A percentile compares a stretch with the other conserved stretches of the same genome.
These are phyloP conservation scores for Cystoderma amianthinum DNA, from an alignment of 768 basidiomycete genomes.

Conservation along the genomic window DNA sequence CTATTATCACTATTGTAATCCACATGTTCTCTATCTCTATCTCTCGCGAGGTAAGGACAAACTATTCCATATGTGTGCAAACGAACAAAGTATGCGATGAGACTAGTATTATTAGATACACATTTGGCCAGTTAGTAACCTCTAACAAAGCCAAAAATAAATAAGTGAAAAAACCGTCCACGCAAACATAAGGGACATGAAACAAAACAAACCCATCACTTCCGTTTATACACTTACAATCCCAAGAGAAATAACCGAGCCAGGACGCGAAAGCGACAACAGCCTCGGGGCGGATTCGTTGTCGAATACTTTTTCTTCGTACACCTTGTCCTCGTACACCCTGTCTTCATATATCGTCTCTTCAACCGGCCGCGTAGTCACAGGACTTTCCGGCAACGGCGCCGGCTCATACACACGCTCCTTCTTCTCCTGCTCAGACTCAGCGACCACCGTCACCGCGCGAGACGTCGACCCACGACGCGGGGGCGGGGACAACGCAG, in stretches of 20 bases:
- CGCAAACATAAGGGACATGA: too few relatives aligned
- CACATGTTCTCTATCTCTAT: too few relatives aligned
- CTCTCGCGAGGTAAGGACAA: too few relatives aligned
- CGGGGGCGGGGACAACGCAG: slow-evolving; percentile 55
- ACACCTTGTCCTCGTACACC: slow-evolving; percentile 10
- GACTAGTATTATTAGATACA: neutral
- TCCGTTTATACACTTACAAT: slow-evolving; percentile 36
- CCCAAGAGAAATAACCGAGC: slow-evolving; percentile 48
- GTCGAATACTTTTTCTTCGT: neutral
- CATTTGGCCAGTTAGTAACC: neutral
- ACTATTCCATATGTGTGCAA: too few relatives aligned
- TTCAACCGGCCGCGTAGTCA: neutral
- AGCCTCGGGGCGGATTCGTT: slow-evolving; percentile 9
- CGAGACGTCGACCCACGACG: slow-evolving; percentile 50
- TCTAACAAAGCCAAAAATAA: neutral
- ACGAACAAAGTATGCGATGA: neutral
- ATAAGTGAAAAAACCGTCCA: neutral
- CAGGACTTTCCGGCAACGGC: neutral
- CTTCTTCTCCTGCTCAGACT: neutral
- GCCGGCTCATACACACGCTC: neutral
- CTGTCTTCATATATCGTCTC: slow-evolving; percentile 13
- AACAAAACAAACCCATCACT: too few relatives aligned
- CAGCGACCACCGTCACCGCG: slow-evolving; percentile 15
- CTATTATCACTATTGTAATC: slow-evolving; percentile 1
- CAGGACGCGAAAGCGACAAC: slow-evolving; percentile 38